These are phyloP conservation scores for Yamadazyma diddensiae DNA, from an alignment of 1,139 yeast genomes.

Conservation along the genomic window DNA sequence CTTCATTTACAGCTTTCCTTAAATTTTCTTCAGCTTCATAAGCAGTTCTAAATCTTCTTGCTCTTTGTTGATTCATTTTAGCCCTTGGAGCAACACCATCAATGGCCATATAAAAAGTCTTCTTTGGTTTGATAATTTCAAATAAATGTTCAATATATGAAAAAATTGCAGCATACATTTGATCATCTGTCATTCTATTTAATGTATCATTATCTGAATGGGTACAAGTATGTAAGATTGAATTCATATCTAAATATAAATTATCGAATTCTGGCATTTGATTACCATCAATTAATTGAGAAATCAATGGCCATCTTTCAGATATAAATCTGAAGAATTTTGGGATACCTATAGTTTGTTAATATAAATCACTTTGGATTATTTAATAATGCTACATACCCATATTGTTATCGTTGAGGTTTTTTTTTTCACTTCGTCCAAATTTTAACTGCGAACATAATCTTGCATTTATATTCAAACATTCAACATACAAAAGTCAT, in stretches of 20 bases:
- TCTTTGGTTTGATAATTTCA: conserved; percentile 79
- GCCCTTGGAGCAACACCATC: conserved; percentile 99
- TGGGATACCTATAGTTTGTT: conserved; percentile 73
- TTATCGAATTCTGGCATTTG: conserved; percentile 95
- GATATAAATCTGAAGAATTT: conserved; percentile 95
- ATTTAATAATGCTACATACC: conserved; percentile 8
- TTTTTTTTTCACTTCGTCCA: conserved; percentile 1
- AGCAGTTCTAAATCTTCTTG: conserved; percentile 95
- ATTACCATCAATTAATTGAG: conserved; percentile 79
- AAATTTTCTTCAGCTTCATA: conserved; percentile 83
- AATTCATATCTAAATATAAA: conserved; percentile 93
- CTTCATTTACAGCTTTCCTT: conserved; percentile 60
- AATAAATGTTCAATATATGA: conserved; percentile 93
- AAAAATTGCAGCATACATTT: conserved; percentile 90
- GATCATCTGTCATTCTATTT: conserved; percentile 76
- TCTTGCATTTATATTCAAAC: no score
- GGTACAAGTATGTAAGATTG: conserved; percentile 91
- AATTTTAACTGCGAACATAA: conserved; percentile 1
- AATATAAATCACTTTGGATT: conserved; percentile 1
- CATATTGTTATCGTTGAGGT: conserved; percentile 2
- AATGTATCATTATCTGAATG: conserved; percentile 69
- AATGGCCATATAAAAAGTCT: conserved; percentile 93
- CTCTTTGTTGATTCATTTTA: conserved; percentile 98
- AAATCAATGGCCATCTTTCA: conserved; percentile 97
- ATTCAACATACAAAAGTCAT: no score